Conservation (phyloP, 768 basidiomycete species). For the Russula griseocarnosa region DNA sequence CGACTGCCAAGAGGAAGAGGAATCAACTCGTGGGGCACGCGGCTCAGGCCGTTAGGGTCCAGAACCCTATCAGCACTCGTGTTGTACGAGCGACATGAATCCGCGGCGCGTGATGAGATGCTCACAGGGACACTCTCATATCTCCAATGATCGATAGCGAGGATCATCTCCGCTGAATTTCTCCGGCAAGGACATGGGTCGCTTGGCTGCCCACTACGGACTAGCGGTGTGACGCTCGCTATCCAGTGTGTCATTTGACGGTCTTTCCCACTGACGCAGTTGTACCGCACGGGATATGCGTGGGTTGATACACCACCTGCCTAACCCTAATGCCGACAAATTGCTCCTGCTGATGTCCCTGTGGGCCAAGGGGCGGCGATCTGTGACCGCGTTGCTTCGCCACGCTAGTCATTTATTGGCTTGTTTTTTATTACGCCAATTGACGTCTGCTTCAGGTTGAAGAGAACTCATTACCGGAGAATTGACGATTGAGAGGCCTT, state of each 20-base stretch:
- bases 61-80: constrained; percentile 5
- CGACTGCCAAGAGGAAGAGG: constrained; percentile 46
- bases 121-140: constrained; percentile 9
- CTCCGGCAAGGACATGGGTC: constrained; percentile 42
- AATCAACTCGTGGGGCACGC: constrained; percentile 35
- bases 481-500: not conserved
- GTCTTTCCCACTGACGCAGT: not conserved
- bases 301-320: not conserved
- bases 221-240: not conserved
- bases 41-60: constrained; percentile 25
- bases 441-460: no score
- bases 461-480: not conserved
- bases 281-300: not conserved
- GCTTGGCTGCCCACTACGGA: not conserved
- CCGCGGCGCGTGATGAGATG: constrained; percentile 4
- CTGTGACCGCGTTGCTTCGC: not conserved
- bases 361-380: not conserved
- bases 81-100: not conserved
- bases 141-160: constrained; percentile 38
- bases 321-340: not conserved
- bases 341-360: not conserved
- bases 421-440: no score
- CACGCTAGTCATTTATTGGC: not conserved
- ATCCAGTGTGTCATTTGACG: not conserved
- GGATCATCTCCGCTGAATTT: constrained; percentile 40